phyloP scores from a whole-genome alignment of 208 protist species.

The Leishmania braziliensis region DNA sequence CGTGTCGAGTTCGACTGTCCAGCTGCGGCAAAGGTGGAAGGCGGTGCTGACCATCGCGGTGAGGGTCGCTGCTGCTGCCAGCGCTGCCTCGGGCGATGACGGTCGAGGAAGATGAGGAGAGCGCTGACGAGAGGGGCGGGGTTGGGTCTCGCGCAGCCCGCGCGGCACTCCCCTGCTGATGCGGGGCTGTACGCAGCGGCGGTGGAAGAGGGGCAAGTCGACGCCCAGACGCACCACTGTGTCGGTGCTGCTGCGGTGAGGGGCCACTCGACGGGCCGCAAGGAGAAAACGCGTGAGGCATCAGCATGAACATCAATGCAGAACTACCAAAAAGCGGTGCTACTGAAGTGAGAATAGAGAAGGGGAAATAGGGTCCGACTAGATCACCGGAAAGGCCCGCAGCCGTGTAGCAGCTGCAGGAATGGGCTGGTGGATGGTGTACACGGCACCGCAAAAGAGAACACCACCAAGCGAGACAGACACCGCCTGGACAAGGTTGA shows the following conservation, averaged over 20 bases:
- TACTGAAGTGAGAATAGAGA: neutral
- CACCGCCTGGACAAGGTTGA: neutral
- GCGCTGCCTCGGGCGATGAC: neutral
- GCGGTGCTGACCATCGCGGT: neutral
- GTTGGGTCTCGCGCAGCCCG: neutral
- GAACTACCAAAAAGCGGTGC: too few species aligned
- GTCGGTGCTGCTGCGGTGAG: neutral
- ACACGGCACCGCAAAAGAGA: neutral
- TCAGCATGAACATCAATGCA: neutral
- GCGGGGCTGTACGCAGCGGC: neutral
- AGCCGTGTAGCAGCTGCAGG: neutral
- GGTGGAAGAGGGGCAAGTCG: conserved; percentile 24
- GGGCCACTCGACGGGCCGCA: neutral
- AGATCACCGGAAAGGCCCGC: too few species aligned
- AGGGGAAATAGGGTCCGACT: neutral
- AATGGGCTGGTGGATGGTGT: neutral
- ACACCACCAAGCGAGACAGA: neutral
- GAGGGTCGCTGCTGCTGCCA: conserved; percentile 11
- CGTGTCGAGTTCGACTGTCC: neutral
- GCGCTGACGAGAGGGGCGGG: neutral
- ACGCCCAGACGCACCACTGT: conserved; percentile 17
- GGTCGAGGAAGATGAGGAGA: neutral
- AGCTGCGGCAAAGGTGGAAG: neutral
- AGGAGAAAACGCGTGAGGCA: neutral
- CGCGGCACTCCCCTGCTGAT: neutral